Evolutionary conservation across 2,329 filamentous ascomycete species (phyloP).

Genomic region (Talaromyces sp.): DNA sequence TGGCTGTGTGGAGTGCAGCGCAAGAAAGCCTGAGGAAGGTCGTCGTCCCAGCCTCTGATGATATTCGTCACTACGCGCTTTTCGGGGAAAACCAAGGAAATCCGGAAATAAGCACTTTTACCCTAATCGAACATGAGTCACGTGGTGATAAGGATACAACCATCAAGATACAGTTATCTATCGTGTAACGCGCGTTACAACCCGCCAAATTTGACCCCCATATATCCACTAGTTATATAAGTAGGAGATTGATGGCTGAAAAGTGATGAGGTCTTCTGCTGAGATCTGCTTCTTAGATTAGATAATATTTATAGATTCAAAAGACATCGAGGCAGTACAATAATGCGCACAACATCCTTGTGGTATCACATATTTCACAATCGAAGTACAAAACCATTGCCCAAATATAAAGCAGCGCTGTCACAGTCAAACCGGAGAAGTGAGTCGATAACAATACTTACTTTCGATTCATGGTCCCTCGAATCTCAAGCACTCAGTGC

Average conservation of each 20-base stretch:
- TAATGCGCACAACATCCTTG: neutral
- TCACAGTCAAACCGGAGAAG: neutral
- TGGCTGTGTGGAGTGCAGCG: neutral
- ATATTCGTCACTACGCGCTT: neutral
- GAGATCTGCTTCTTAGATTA: no score
- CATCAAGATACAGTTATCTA: no score
- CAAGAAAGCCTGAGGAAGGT: neutral
- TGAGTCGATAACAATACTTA: neutral
- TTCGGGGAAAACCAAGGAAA: slow-evolving; percentile 13
- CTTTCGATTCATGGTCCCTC: neutral
- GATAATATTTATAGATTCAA: neutral
- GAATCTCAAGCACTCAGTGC: slow-evolving; percentile 25
- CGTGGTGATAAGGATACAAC: slow-evolving; percentile 7
- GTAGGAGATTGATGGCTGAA: neutral
- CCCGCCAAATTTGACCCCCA: no score
- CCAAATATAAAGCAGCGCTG: neutral
- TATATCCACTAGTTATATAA: no score
- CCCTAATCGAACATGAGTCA: neutral
- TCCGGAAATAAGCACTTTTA: neutral
- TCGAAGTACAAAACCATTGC: neutral
- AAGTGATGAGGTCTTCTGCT: no score
- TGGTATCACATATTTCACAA: slow-evolving; percentile 5
- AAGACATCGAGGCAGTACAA: neutral
- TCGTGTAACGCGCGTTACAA: no score
- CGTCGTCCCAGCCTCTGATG: neutral